Evolutionary conservation across 2,329 filamentous ascomycete genomes (phyloP).

Genomic region (Pestalotiopsis sp.): DNA sequence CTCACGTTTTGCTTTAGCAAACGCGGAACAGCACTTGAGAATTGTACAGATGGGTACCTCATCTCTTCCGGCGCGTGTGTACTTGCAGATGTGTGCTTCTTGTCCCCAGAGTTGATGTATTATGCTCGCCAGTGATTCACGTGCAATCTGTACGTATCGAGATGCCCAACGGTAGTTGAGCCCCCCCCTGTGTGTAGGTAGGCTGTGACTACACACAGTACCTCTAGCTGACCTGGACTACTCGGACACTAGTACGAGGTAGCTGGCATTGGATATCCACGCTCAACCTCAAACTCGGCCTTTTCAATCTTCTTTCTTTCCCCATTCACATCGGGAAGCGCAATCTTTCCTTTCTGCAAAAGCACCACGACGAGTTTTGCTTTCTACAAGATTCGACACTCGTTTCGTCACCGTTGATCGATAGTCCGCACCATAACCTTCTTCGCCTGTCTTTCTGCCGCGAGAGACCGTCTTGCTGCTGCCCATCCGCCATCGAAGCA

Average conservation of each 20-base stretch:
- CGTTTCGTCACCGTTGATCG: background rate
- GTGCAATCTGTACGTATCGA: too few relatives aligned
- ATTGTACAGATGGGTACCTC: too few relatives aligned
- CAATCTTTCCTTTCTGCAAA: background rate
- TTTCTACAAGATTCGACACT: background rate
- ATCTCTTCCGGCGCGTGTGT: too few relatives aligned
- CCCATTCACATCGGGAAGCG: background rate
- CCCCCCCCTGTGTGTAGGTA: too few relatives aligned
- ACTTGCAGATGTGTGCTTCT: too few relatives aligned
- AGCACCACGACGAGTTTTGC: background rate
- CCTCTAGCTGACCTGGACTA: too few relatives aligned
- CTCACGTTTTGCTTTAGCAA: background rate
- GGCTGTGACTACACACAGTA: too few relatives aligned
- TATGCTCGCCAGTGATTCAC: too few relatives aligned
- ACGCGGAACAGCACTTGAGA: too few relatives aligned
- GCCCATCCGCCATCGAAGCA: background rate
- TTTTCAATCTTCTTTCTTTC: background rate
- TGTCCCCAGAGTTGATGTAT: too few relatives aligned
- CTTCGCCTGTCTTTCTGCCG: background rate
- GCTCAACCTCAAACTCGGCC: background rate
- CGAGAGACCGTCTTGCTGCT: background rate
- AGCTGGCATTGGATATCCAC: background rate
- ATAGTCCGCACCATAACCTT: background rate
- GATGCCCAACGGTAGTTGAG: too few relatives aligned
- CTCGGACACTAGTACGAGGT: background rate